These are phyloP conservation scores for Colletotrichum incanum DNA, from an alignment of 2,329 filamentous ascomycete species.

Conservation along the genomic window DNA sequence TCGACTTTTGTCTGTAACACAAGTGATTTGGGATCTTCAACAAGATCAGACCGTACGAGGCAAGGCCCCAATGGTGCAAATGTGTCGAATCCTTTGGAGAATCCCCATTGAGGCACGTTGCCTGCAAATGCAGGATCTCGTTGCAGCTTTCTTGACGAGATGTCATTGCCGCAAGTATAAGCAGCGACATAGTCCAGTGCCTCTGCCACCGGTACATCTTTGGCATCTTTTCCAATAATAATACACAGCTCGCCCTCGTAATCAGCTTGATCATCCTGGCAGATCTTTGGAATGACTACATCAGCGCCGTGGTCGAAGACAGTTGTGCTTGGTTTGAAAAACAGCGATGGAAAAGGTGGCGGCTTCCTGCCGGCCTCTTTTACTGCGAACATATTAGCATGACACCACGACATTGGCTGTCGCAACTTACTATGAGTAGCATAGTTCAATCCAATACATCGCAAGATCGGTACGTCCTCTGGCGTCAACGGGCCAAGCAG, in stretches of 20 bases:
- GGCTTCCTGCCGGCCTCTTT: constrained; percentile 65
- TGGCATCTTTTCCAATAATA: constrained; percentile 65
- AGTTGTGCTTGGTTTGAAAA: constrained; percentile 64
- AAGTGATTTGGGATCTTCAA: constrained; percentile 61
- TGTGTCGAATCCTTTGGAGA: constrained; percentile 71
- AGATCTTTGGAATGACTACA: constrained; percentile 64
- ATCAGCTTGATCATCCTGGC: constrained; percentile 64
- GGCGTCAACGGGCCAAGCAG: constrained; percentile 67
- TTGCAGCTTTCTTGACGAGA: constrained; percentile 68
- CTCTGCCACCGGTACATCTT: constrained; percentile 60
- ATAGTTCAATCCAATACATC: constrained; percentile 74
- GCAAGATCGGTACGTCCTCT: constrained; percentile 68
- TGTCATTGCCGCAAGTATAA: constrained; percentile 70
- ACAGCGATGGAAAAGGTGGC: constrained; percentile 65
- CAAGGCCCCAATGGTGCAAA: constrained; percentile 68
- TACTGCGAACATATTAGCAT: constrained; percentile 53
- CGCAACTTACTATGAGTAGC: constrained; percentile 64
- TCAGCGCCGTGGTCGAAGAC: constrained; percentile 54
- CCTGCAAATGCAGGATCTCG: constrained; percentile 64
- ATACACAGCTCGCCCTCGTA: constrained; percentile 65
- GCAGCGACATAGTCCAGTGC: constrained; percentile 67
- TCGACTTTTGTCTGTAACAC: constrained; percentile 63
- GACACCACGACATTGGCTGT: background rate
- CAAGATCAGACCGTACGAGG: constrained; percentile 59
- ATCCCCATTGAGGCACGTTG: constrained; percentile 70